phyloP scores from a whole-genome alignment of 257 asterid genomes.

The Solanum dulcamara region DNA sequence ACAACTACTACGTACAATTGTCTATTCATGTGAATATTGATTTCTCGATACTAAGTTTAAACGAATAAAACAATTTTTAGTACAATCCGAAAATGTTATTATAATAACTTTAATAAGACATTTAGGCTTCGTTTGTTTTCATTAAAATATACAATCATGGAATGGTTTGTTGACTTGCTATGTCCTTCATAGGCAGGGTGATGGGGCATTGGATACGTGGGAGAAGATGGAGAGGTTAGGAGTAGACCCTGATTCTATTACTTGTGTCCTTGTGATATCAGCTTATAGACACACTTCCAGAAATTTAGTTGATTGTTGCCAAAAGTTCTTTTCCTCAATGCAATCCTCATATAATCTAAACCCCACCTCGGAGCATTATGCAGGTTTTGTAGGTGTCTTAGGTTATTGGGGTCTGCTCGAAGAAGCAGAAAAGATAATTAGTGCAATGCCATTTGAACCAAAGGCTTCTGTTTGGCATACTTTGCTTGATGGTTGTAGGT shows the following conservation, averaged over 20 bases:
- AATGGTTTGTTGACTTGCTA: conserved; percentile 57
- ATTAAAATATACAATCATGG: no score
- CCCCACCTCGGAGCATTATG: conserved; percentile 59
- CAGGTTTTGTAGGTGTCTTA: conserved; percentile 51
- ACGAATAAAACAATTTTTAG: no score
- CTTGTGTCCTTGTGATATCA: conserved; percentile 48
- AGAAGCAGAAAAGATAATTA: conserved; percentile 56
- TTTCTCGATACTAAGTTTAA: no score
- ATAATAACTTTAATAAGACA: no score
- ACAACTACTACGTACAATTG: no score
- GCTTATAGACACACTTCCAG: conserved; percentile 51
- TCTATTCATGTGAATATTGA: no score
- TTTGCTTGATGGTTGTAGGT: conserved; percentile 64
- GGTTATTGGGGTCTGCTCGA: conserved; percentile 81
- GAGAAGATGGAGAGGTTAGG: conserved; percentile 40
- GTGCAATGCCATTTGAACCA: conserved; percentile 52
- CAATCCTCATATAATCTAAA: conserved; percentile 26
- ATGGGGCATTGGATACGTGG: conserved; percentile 50
- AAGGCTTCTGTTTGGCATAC: conserved; percentile 59
- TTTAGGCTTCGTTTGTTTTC: no score
- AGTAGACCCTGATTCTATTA: conserved; percentile 40
- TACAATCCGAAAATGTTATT: no score
- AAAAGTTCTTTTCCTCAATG: conserved; percentile 47
- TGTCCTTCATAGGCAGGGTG: conserved; percentile 56
- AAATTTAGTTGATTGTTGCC: conserved; percentile 42